These are phyloP conservation scores for Leccinum aurantiacum DNA, from an alignment of 768 basidiomycete genomes.

Conservation along the genomic window DNA sequence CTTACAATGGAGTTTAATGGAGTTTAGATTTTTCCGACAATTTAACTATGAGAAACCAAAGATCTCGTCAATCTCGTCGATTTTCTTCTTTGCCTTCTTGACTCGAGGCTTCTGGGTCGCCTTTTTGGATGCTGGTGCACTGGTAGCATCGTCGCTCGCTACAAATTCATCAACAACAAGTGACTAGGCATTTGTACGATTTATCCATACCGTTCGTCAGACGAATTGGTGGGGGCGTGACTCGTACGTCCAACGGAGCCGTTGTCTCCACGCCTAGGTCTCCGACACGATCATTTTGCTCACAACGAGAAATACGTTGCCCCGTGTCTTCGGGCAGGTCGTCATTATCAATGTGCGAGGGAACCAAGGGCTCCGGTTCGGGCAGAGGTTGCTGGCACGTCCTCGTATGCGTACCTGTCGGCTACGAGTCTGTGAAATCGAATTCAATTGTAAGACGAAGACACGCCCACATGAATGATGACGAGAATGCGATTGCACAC, in stretches of 20 bases:
- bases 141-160: neutral
- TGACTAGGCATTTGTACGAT: neutral
- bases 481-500: constrained; percentile 30
- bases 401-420: constrained; percentile 1
- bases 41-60: constrained; percentile 25
- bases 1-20: too few species aligned
- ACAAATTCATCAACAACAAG: constrained; percentile 3
- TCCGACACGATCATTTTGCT: constrained; percentile 1
- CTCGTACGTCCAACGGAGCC: neutral
- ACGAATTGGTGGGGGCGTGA: neutral
- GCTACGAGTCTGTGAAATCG: constrained; percentile 18
- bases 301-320: constrained; percentile 7
- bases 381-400: neutral
- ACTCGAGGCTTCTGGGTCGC: constrained; percentile 5
- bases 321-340: constrained; percentile 18
- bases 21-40: too few species aligned
- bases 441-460: neutral
- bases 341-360: constrained; percentile 3
- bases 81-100: constrained; percentile 21
- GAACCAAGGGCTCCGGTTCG: neutral
- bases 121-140: neutral
- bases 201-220: constrained; percentile 8
- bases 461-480: constrained; percentile 34
- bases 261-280: neutral
- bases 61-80: constrained; percentile 29